Evolutionary conservation across 2,329 filamentous ascomycete species (phyloP).

Genomic region (Elsinoe fawcettii): DNA sequence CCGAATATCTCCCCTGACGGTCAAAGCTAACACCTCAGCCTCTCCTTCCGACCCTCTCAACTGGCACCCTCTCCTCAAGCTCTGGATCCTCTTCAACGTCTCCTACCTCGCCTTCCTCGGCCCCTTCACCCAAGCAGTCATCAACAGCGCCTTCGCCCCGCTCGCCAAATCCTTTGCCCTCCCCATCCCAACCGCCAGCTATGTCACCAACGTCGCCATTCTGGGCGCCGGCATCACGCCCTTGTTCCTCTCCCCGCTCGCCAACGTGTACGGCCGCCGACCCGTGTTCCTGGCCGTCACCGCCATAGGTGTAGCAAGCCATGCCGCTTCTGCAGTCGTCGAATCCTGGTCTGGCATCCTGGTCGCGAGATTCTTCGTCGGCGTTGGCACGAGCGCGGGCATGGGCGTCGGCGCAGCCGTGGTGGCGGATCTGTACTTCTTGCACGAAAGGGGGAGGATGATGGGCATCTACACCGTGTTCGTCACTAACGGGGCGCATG

Average conservation of each 20-base stretch:
- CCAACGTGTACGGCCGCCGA: slow-evolving; percentile 31
- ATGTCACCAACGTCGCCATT: slow-evolving; percentile 29
- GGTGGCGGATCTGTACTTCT: slow-evolving; percentile 20
- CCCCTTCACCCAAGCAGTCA: slow-evolving; percentile 16
- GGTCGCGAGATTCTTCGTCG: slow-evolving; percentile 18
- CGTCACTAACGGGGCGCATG: slow-evolving; percentile 24
- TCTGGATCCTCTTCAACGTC: slow-evolving; percentile 16
- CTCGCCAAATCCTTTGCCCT: slow-evolving; percentile 15
- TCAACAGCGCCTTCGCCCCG: slow-evolving; percentile 15
- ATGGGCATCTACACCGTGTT: slow-evolving; percentile 28
- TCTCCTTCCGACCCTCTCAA: slow-evolving; percentile 14
- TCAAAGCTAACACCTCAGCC: neutral
- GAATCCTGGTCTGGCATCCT: slow-evolving; percentile 17
- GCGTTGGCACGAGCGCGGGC: slow-evolving; percentile 18
- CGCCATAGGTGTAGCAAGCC: slow-evolving; percentile 27
- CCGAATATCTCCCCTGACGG: neutral
- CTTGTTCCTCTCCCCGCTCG: slow-evolving; percentile 27
- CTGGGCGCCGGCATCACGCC: slow-evolving; percentile 30
- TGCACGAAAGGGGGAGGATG: slow-evolving; percentile 20
- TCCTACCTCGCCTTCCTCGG: slow-evolving; percentile 17
- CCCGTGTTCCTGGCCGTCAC: slow-evolving; percentile 29
- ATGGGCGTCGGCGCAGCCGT: slow-evolving; percentile 18
- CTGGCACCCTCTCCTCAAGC: slow-evolving; percentile 14
- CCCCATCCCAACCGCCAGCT: slow-evolving; percentile 15
- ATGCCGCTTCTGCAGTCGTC: slow-evolving; percentile 16